Evolutionary conservation across 1,284 basidiomycete genomes (phyloP).

Genomic region (Marasmius fiardii): DNA sequence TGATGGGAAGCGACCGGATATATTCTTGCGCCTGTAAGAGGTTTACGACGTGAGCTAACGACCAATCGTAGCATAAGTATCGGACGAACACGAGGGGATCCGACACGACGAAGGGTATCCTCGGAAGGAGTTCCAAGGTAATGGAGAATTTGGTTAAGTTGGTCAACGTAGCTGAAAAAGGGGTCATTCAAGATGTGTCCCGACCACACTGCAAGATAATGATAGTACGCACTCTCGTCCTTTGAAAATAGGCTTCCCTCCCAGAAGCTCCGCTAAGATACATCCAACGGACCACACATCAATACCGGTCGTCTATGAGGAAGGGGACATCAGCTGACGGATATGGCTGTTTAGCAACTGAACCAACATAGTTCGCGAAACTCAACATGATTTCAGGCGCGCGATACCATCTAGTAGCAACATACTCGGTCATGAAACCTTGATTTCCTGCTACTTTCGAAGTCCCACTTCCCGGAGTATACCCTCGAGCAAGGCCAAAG

Average conservation of each 20-base stretch:
- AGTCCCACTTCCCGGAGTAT: slow-evolving; percentile 76
- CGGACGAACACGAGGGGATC: slow-evolving; percentile 72
- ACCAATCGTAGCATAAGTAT: slow-evolving; percentile 23
- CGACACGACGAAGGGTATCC: slow-evolving; percentile 92
- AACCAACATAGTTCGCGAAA: slow-evolving; percentile 88
- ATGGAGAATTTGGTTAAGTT: slow-evolving; percentile 97
- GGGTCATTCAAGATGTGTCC: background rate
- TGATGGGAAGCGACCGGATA: slow-evolving; percentile 96
- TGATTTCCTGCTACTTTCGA: slow-evolving; percentile 75
- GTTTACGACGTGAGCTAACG: background rate
- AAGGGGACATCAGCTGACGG: slow-evolving; percentile 2
- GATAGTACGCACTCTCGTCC: slow-evolving; percentile 82
- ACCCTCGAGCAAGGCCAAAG: slow-evolving; percentile 95
- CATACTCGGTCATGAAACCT: slow-evolving; percentile 99
- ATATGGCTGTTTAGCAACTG: background rate
- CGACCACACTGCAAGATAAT: background rate
- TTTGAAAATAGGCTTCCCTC: slow-evolving; percentile 98
- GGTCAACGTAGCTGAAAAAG: slow-evolving; percentile 85
- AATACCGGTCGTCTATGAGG: slow-evolving; percentile 71
- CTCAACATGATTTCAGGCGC: slow-evolving; percentile 98
- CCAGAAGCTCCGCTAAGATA: slow-evolving; percentile 94
- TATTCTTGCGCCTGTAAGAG: slow-evolving; percentile 85
- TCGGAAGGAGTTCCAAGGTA: slow-evolving; percentile 97
- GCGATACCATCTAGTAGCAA: slow-evolving; percentile 96
- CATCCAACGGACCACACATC: slow-evolving; percentile 99